Conservation (phyloP, 2,329 filamentous ascomycete genomes). For the Clonostachys solani region DNA sequence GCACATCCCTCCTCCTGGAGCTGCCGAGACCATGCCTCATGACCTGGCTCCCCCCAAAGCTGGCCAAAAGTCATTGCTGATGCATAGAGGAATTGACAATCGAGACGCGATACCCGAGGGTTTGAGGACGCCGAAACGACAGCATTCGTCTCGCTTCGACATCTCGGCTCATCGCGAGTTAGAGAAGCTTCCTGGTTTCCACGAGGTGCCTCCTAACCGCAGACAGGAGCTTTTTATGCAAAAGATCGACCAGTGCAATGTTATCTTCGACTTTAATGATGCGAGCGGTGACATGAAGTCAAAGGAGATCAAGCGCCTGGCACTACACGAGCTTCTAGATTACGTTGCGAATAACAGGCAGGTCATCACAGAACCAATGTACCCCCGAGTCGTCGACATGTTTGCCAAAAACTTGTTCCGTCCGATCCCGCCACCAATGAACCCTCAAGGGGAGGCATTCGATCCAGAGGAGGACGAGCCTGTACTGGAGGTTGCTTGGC, state of each 20-base stretch:
- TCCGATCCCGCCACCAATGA: constrained; percentile 94
- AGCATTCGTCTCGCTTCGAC: constrained; percentile 96
- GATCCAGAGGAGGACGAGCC: constrained; percentile 98
- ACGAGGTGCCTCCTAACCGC: constrained; percentile 92
- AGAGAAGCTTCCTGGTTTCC: constrained; percentile 95
- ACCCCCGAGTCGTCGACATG: constrained; percentile 97
- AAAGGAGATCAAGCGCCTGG: constrained; percentile 97
- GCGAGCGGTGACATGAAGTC: constrained; percentile 98
- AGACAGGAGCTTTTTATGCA: constrained; percentile 98
- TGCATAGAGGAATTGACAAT: constrained; percentile 82
- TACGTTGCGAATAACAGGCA: constrained; percentile 98
- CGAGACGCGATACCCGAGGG: constrained; percentile 91
- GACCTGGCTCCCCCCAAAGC: constrained; percentile 93
- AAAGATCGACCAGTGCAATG: constrained; percentile 99
- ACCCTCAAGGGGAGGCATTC: constrained; percentile 96
- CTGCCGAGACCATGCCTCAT: constrained; percentile 96
- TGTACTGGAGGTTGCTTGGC: constrained; percentile 96
- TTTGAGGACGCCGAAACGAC: constrained; percentile 88
- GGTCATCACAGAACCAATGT: constrained; percentile 99
- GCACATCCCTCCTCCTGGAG: constrained; percentile 90
- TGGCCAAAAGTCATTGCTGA: constrained; percentile 79
- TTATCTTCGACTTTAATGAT: constrained; percentile 99
- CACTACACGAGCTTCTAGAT: constrained; percentile 91
- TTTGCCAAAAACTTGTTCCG: constrained; percentile 98
- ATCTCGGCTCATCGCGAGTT: constrained; percentile 95